Conservation (phyloP, 139 green algal species). For the Nannochloris sp. region DNA sequence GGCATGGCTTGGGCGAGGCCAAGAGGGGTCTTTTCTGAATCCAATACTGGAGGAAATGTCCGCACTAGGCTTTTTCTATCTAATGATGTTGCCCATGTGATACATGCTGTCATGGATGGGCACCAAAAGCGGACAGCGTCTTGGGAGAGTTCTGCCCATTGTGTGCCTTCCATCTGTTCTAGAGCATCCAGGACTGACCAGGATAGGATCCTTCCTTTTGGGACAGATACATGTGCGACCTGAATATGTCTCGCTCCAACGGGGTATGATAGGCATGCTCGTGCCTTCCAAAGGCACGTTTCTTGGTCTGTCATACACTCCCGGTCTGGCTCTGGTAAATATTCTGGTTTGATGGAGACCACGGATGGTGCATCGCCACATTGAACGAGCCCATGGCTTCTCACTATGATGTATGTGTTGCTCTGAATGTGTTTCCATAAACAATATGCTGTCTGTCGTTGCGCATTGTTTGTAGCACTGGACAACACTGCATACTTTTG, state of each 20-base stretch:
- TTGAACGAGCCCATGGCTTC: not conserved
- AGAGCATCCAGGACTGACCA: not conserved
- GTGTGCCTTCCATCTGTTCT: not conserved
- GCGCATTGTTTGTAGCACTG: not conserved
- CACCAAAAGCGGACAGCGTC: too few species aligned
- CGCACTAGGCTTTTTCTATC: too few species aligned
- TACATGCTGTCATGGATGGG: too few species aligned
- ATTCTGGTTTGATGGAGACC: conserved; percentile 8
- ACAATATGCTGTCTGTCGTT: not conserved
- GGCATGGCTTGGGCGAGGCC: too few species aligned
- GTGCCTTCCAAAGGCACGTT: conserved; percentile 1
- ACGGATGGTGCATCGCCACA: not conserved
- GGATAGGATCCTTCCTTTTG: not conserved
- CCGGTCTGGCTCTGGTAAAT: conserved; percentile 7
- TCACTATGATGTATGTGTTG: not conserved
- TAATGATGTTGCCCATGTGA: too few species aligned
- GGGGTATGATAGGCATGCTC: too few species aligned
- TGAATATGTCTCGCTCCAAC: not conserved
- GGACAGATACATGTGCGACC: conserved; percentile 5
- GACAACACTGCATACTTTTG: conserved; percentile 33
- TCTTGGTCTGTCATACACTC: conserved; percentile 9
- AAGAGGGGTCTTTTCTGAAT: too few species aligned
- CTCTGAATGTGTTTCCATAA: not conserved
- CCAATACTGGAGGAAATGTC: too few species aligned
- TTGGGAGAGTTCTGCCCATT: not conserved